Base-by-base conservation (phyloP, 352 stramenopile species). In the Globisporangium middletonii region DNA sequence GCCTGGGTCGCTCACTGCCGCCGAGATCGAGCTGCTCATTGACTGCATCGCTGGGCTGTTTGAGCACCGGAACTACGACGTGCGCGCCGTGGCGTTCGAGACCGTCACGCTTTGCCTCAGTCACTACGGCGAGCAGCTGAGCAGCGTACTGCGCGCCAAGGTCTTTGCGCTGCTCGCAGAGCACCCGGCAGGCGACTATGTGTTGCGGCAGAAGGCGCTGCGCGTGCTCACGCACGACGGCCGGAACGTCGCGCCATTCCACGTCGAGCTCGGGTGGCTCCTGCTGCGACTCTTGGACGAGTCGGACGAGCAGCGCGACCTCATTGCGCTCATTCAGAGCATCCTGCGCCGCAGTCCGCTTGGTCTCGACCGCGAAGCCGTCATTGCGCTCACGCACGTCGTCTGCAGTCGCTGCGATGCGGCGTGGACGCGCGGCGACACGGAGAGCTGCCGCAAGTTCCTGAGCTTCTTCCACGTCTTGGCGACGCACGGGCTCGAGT, bases 401-500 rank as follows among this genome's bases (percentile, higher is more conserved):
- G 64, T 95, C 12, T 86, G 81, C 27, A 62, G 67, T 11, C 77
- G 82, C 1, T 91, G 79, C 52, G 79, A 92, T 52, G 65, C 82
- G 18, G 83, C 83, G n/a, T 91, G 78, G 83, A 70, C 68, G 33
- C 75, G 78, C 41, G 74, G 81, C 4, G 85, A 95, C 15, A 63
- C 86, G 9, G 78, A 91, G n/a, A 77, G 72, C 5, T 92, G 85
- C 63, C 77, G 75, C 55, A 78, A 71, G 26, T 88, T 79, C 33
- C 70, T 93, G 8, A 72, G 68, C 19, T 95, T 92, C 69, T 91
- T 89, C 53, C 77, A 91, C 44, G 73, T 91, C 16, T 45, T 95
- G 1, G 77, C 74, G 33, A 77, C 71, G 0, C 73, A 90, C 53
- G 69, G 75, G 16, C 63, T 89, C 7, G 83, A 86, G 15, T 70